Percentiles rank a stretch among this genome's conserved stretches.
These are phyloP conservation scores for Diversispora epigaea DNA, from an alignment of 192 early-diverging fungal genomes.

Conservation along the genomic window DNA sequence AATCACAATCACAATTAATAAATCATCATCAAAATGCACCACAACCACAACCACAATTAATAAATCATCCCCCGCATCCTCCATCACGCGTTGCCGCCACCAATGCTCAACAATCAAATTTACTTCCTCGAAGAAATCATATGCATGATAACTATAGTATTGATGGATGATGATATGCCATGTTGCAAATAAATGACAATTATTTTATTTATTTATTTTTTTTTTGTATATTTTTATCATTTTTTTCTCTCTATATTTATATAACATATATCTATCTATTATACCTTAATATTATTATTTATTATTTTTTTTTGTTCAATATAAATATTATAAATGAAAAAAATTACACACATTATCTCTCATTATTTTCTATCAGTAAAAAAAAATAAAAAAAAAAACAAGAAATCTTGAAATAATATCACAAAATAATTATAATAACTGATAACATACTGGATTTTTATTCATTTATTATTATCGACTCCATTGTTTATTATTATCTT, in stretches of 20 bases:
- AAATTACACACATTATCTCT: no score
- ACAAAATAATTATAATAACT: not conserved
- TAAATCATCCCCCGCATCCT: not conserved
- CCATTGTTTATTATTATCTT: conserved; percentile 14
- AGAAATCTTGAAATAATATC: no score
- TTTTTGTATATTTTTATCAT: not conserved
- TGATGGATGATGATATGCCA: not conserved
- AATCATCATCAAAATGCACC: conserved; percentile 5
- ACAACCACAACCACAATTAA: no score
- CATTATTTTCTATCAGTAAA: no score
- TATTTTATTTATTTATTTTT: not conserved
- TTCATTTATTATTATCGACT: conserved; percentile 2
- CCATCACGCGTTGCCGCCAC: not conserved
- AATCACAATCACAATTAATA: no score
- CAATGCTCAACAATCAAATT: not conserved
- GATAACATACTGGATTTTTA: not conserved
- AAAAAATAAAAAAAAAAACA: no score
- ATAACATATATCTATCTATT: no score
- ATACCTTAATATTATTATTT: no score
- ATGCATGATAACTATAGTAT: conserved; percentile 26
- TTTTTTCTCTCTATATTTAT: no score
- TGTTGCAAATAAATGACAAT: not conserved
- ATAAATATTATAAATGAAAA: no score
- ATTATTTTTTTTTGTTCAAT: no score
- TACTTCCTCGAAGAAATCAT: conserved; percentile 8